Percentiles rank a stretch among this genome's conserved stretches.
phyloP scores from a whole-genome alignment of 176 grass and related monocot genomes.

The Aechmea fasciata region DNA sequence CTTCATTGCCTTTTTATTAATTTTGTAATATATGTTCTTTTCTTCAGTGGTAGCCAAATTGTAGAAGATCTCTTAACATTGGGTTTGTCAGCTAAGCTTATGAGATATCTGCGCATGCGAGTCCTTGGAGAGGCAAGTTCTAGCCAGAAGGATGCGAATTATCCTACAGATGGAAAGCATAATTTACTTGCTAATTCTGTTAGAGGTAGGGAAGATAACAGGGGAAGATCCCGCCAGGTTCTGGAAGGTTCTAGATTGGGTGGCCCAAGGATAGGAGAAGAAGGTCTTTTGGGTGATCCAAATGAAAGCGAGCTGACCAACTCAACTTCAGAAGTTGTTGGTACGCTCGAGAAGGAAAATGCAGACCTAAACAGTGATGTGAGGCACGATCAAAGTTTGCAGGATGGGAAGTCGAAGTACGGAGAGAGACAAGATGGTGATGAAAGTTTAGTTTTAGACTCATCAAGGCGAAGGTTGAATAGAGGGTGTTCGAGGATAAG shows the following conservation, averaged over 20 bases:
- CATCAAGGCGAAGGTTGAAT: conserved; percentile 34
- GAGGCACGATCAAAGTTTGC: conserved; percentile 20
- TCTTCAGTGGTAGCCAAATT: conserved; percentile 45
- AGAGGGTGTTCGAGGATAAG: conserved; percentile 34
- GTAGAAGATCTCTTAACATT: conserved; percentile 72
- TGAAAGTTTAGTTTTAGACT: conserved; percentile 36
- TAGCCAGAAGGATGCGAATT: conserved; percentile 51
- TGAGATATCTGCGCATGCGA: conserved; percentile 69
- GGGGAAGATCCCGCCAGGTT: conserved; percentile 48
- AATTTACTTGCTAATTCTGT: conserved; percentile 7
- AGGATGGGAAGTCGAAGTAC: conserved; percentile 29
- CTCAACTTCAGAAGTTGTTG: conserved; percentile 31
- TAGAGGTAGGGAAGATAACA: conserved; percentile 53
- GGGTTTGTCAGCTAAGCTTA: conserved; percentile 79
- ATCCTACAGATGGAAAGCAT: conserved; percentile 45
- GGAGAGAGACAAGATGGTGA: conserved; percentile 23
- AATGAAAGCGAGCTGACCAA: conserved; percentile 34
- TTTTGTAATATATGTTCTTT: conserved; percentile 12
- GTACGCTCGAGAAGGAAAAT: conserved; percentile 15
- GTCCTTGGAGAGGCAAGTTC: conserved; percentile 54
- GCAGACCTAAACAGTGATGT: conserved; percentile 25
- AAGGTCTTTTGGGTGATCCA: conserved; percentile 17
- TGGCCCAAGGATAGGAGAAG: conserved; percentile 26
- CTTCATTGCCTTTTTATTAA: neutral
- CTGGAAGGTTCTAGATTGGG: conserved; percentile 31